Evolutionary conservation across 2,329 filamentous ascomycete species (phyloP).

Genomic region (Rachicladosporium sp.): DNA sequence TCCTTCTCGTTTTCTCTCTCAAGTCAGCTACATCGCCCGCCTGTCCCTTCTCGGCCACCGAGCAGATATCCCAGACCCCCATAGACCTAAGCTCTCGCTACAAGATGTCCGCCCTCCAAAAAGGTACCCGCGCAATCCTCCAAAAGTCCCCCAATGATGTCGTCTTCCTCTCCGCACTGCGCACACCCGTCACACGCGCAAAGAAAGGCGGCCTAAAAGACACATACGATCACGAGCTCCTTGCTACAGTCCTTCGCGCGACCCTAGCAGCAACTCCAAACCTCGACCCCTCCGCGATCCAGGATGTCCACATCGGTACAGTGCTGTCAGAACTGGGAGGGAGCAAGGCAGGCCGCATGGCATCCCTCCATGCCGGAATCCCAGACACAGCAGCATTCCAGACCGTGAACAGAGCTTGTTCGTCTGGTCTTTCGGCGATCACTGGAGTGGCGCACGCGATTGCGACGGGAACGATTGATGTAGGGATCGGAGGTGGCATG

Average conservation of each 20-base stretch:
- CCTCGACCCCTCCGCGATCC: constrained; percentile 54
- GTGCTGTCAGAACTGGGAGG: constrained; percentile 86
- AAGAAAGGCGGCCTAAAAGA: constrained; percentile 77
- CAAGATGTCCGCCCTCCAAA: constrained; percentile 34
- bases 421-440: constrained; percentile 64
- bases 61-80: too few relatives aligned
- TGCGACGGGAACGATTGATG: constrained; percentile 56
- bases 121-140: constrained; percentile 62
- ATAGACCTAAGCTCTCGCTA: too few relatives aligned
- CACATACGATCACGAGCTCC: constrained; percentile 81
- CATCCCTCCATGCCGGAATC: constrained; percentile 71
- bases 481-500: constrained; percentile 78
- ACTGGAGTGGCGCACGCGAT: constrained; percentile 64
- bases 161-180: constrained; percentile 77
- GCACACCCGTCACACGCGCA: constrained; percentile 73
- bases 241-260: constrained; percentile 53
- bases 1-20: too few relatives aligned
- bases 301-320: constrained; percentile 77
- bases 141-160: constrained; percentile 68
- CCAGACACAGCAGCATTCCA: constrained; percentile 62
- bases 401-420: constrained; percentile 82
- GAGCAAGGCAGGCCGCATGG: constrained; percentile 83
- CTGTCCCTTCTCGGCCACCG: too few relatives aligned
- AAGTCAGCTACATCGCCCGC: too few relatives aligned
- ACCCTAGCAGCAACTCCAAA: constrained; percentile 61